Percentiles rank a stretch among this genome's conserved stretches.
phyloP scores from a whole-genome alignment of 345 rosid species.

The Laguncularia racemosa region DNA sequence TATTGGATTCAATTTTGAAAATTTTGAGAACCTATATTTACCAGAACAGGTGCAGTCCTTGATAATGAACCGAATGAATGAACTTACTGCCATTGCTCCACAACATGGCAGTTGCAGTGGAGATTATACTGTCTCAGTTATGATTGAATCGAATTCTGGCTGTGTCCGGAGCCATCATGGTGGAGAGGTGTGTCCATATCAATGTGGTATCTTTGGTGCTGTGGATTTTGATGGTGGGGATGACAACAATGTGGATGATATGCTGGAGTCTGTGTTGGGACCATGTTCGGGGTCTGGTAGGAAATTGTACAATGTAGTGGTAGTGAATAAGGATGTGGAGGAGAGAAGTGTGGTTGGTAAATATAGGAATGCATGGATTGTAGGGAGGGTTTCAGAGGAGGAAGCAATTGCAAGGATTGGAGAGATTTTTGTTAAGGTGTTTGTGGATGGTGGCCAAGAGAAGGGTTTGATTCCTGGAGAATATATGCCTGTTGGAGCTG shows the following conservation, averaged over 20 bases:
- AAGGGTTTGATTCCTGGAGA: constrained; percentile 66
- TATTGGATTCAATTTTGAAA: constrained; percentile 27
- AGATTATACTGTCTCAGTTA: constrained; percentile 52
- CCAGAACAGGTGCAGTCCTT: constrained; percentile 26
- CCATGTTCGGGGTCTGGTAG: constrained; percentile 30
- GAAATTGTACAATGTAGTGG: constrained; percentile 49
- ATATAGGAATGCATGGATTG: constrained; percentile 82
- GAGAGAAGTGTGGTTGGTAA: constrained; percentile 69
- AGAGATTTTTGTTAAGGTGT: constrained; percentile 63
- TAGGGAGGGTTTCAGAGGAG: constrained; percentile 39
- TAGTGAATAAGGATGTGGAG: constrained; percentile 39
- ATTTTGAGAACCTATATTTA: constrained; percentile 8
- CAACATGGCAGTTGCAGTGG: constrained; percentile 43
- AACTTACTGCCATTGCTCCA: constrained; percentile 27
- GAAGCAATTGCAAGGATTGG: constrained; percentile 39
- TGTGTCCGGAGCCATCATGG: constrained; percentile 17
- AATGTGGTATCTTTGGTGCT: constrained; percentile 39
- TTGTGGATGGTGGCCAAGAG: constrained; percentile 78
- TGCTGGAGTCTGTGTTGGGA: constrained; percentile 34
- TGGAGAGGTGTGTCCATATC: constrained; percentile 22
- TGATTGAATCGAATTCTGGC: constrained; percentile 24
- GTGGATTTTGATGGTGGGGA: constrained; percentile 28
- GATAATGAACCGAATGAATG: constrained; percentile 33
- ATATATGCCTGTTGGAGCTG: constrained; percentile 95
- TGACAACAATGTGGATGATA: constrained; percentile 52